Conservation (phyloP, 192 early-diverging fungal species). For the Entophlyctis helioformis region DNA sequence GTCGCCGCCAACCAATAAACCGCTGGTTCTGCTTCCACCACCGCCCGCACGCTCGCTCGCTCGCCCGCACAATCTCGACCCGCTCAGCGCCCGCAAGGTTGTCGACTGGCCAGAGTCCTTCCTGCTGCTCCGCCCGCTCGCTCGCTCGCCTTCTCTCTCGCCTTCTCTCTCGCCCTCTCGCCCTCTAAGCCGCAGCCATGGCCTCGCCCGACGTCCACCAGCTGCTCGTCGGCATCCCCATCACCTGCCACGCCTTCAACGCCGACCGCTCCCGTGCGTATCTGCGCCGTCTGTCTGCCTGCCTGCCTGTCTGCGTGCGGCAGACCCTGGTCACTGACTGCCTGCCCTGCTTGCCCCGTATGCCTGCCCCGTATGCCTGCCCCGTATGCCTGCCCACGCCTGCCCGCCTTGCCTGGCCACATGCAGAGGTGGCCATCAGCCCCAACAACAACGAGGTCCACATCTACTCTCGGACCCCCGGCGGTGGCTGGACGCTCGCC, state of each 20-base stretch:
- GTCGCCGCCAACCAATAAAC: no score
- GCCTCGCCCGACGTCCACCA: conserved; percentile 40
- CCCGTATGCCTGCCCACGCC: no score
- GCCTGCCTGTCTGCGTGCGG: no score
- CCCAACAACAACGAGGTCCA: conserved; percentile 84
- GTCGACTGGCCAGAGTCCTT: conserved; percentile 52
- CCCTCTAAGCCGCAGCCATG: not conserved
- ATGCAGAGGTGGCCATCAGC: conserved; percentile 71
- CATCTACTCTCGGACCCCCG: conserved; percentile 61
- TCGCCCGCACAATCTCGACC: no score
- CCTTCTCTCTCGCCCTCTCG: not conserved
- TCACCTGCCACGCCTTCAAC: conserved; percentile 93
- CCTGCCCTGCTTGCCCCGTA: no score
- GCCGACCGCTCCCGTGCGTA: conserved; percentile 67
- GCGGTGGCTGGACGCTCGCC: conserved; percentile 44
- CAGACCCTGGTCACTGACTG: no score
- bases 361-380: no score
- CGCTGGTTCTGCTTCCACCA: no score
- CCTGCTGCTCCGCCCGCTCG: conserved; percentile 2
- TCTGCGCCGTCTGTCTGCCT: not conserved
- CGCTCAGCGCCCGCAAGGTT: no score
- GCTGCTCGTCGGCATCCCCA: conserved; percentile 50
- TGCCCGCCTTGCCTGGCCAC: not conserved
- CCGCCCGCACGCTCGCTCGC: no score
- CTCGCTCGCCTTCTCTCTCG: not conserved